Evolutionary conservation across 176 grass and related monocot genomes (phyloP).

Genomic region (Thalia dealbata): DNA sequence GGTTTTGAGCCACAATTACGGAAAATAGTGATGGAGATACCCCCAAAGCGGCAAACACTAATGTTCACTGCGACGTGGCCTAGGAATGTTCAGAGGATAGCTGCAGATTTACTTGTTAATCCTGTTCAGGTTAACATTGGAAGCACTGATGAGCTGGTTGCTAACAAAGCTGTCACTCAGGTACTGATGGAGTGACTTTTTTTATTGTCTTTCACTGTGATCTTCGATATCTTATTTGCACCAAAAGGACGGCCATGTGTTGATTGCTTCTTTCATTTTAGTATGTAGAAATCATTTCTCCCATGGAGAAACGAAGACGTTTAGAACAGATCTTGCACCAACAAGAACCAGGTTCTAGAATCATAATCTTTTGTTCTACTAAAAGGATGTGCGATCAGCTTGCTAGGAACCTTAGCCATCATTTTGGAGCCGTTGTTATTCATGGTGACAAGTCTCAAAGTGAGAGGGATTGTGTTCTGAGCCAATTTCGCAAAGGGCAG

Average conservation of each 20-base stretch:
- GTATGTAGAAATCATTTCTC: conserved; percentile 66
- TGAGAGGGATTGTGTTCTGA: conserved; percentile 86
- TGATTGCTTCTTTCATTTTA: conserved; percentile 23
- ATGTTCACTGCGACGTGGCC: conserved; percentile 99
- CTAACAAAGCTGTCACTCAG: conserved; percentile 94
- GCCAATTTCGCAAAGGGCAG: conserved; percentile 58
- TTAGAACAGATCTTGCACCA: conserved; percentile 75
- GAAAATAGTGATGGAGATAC: conserved; percentile 72
- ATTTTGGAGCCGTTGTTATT: conserved; percentile 68
- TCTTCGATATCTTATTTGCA: conserved; percentile 11
- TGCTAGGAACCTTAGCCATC: conserved; percentile 41
- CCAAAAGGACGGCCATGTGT: neutral
- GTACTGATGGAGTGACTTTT: conserved; percentile 12
- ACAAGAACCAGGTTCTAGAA: conserved; percentile 67
- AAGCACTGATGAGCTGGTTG: conserved; percentile 58
- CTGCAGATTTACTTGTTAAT: conserved; percentile 51
- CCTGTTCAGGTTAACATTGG: conserved; percentile 91
- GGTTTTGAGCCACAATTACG: conserved; percentile 94
- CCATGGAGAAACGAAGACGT: conserved; percentile 57
- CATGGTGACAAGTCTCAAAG: conserved; percentile 94
- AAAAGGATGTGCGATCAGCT: conserved; percentile 94
- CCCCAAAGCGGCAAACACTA: conserved; percentile 59
- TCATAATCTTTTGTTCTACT: conserved; percentile 96
- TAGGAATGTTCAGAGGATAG: conserved; percentile 66
- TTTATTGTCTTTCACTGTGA: neutral